These are phyloP conservation scores for Talaromyces nanjingensis DNA, from an alignment of 495 filamentous ascomycete species.

Conservation along the genomic window DNA sequence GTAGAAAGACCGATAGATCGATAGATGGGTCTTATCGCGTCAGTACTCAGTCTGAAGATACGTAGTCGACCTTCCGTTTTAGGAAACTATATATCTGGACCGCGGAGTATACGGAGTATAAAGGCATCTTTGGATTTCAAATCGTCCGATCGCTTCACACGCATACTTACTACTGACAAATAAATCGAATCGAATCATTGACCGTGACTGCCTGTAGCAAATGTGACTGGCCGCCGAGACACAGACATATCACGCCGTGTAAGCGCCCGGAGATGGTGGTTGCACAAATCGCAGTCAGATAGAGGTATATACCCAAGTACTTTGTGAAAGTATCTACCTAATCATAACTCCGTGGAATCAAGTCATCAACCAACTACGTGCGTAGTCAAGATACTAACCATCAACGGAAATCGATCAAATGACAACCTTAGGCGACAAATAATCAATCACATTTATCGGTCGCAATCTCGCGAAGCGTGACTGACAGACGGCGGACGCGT, in stretches of 20 bases:
- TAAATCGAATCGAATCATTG: no score
- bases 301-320: no score
- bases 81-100: not conserved
- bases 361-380: not conserved
- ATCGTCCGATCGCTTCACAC: not conserved
- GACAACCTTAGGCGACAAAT: not conserved
- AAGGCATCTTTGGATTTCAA: not conserved
- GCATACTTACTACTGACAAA: not conserved
- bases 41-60: no score
- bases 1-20: not conserved
- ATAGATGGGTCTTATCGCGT: not conserved
- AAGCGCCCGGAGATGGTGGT: not conserved
- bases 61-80: not conserved
- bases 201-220: no score
- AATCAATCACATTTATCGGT: no score
- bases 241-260: not conserved
- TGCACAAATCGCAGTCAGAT: not conserved
- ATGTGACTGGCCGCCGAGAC: not conserved
- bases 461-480: no score
- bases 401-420: not conserved
- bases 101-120: not conserved
- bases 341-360: not conserved
- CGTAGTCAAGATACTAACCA: not conserved
- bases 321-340: no score
- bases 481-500: no score